Base-by-base conservation (phyloP, 1,284 basidiomycete species). In the Hypsizygus ulmarius region DNA sequence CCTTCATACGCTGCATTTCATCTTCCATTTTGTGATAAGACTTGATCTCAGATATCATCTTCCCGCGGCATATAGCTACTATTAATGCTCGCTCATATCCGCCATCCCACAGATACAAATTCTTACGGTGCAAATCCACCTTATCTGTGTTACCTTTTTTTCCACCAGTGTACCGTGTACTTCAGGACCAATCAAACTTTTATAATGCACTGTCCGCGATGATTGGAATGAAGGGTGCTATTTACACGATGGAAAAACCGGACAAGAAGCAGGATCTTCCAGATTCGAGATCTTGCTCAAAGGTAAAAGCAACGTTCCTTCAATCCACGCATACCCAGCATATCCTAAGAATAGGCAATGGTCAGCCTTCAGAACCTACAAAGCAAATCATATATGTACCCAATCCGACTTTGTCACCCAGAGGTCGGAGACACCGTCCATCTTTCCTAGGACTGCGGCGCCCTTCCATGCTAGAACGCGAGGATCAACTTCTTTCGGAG, bases 401-500 rank as follows among this genome's bases (percentile, higher is more conserved):
- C 93, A 98, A 66, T 99, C 96, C 37, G 84, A 75, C 45, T 75
- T 71, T 10, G 88, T 82, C 37, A 98, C 75, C 93, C 96, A 98
- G 55, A 97, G 70, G 59, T 99, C 96, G 40, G 82, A 77, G 46
- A 90, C 81, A 1, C 84, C 81, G 41, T 98, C 96, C 77, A 99
- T 87, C 66, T 93, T 90, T 25, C 87, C 92, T 49, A 98, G 81
- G 15, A 97, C 92, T n/a, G 89, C 84, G 14, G 90, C 93, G 4
- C 96, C 96, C 67, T 97, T 97, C 96, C 96, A 99, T 16, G 84
- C 84, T 34, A 98, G 76, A 41, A 93, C 84, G 30, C 84, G 80
- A 4, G 93, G 92, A 67, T 98, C 94, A 49, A 97, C 84, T 50
- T 94, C 93, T 61, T 94, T 90, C 1, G 94, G 94, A 2, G 93